phyloP scores from a whole-genome alignment of 2,329 filamentous ascomycete genomes.

The Trichophyton equinum region DNA sequence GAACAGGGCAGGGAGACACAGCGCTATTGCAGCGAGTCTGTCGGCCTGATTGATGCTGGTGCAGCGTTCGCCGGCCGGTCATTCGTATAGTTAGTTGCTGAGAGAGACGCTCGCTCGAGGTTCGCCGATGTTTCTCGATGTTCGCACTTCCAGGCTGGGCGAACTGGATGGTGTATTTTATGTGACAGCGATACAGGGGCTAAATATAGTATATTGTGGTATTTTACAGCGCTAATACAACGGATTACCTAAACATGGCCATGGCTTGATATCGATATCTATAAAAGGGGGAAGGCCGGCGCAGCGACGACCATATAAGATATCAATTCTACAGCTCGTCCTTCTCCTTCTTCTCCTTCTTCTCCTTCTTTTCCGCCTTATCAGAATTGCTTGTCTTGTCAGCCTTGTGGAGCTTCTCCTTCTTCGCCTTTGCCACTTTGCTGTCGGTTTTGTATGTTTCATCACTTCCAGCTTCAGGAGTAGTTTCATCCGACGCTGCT shows the following conservation, averaged over 20 bases:
- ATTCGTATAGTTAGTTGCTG: background rate
- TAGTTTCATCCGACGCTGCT: slow-evolving; percentile 7
- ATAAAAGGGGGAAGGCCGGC: background rate
- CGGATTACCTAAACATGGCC: background rate
- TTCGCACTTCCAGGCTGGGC: background rate
- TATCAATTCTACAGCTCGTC: background rate
- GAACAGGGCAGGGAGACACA: background rate
- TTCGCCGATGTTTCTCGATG: background rate
- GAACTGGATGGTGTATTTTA: background rate
- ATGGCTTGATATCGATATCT: background rate
- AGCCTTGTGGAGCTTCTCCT: background rate
- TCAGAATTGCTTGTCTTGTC: background rate
- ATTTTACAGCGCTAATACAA: background rate
- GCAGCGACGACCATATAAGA: background rate
- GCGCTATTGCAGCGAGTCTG: background rate
- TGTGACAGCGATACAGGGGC: background rate
- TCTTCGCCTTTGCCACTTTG: slow-evolving; percentile 22
- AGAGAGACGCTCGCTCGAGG: background rate
- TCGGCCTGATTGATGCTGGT: background rate
- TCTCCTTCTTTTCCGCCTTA: background rate
- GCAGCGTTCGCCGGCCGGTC: background rate
- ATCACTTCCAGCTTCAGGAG: slow-evolving; percentile 22
- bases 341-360: background rate
- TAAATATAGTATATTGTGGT: background rate
- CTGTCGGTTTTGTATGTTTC: slow-evolving; percentile 22